Evolutionary conservation across 2,329 filamentous ascomycete genomes (phyloP).

Genomic region (Diplodia mutila): DNA sequence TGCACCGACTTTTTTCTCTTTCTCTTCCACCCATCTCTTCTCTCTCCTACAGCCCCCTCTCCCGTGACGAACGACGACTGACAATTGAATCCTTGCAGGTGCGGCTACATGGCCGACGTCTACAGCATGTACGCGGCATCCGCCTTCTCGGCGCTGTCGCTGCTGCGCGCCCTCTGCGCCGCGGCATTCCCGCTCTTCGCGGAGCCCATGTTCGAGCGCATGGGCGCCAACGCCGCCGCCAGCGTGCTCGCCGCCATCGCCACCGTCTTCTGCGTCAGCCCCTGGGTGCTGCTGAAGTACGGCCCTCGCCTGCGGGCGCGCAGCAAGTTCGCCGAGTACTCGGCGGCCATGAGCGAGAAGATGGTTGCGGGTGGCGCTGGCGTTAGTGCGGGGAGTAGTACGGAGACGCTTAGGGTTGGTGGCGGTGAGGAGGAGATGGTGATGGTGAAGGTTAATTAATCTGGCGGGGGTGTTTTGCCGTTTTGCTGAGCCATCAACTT

Average conservation of each 20-base stretch:
- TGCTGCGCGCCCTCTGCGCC: constrained; percentile 15
- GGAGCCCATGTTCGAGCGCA: constrained; percentile 4
- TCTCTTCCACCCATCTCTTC: not conserved
- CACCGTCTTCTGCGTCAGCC: constrained; percentile 15
- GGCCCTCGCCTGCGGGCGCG: constrained; percentile 27
- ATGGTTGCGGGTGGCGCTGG: not conserved
- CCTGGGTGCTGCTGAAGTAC: constrained; percentile 29
- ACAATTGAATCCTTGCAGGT: not conserved
- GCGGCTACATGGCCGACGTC: constrained; percentile 24
- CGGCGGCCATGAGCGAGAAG: constrained; percentile 3
- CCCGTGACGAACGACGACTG: not conserved
- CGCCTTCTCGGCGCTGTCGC: constrained; percentile 20
- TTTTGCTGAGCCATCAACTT: too few species aligned
- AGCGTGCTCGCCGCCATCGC: constrained; percentile 18
- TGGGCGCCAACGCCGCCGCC: constrained; percentile 2
- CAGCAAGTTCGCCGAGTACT: constrained; percentile 28
- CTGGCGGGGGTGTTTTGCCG: not conserved
- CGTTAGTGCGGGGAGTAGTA: not conserved
- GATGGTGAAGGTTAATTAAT: not conserved
- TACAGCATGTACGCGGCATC: constrained; percentile 23
- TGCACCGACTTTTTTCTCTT: not conserved
- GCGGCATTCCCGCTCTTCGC: constrained; percentile 20
- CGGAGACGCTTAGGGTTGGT: not conserved
- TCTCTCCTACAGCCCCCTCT: not conserved
- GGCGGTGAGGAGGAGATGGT: not conserved